These are phyloP conservation scores for Phytophthora melonis DNA, from an alignment of 352 stramenopile species.

Conservation along the genomic window DNA sequence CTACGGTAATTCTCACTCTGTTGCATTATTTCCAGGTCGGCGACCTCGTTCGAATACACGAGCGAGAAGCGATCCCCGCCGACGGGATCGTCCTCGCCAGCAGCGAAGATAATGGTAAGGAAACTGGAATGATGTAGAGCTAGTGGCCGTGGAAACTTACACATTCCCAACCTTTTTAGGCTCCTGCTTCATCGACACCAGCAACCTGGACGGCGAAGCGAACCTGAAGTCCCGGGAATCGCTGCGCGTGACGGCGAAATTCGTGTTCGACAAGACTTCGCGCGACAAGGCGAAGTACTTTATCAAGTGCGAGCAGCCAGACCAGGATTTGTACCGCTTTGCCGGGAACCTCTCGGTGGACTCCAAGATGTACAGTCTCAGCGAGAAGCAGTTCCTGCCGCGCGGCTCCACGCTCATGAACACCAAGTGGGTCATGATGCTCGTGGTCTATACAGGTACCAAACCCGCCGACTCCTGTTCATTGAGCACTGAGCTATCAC, in stretches of 20 bases:
- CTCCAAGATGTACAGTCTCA: conserved; percentile 69
- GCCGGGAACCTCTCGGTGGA: conserved; percentile 74
- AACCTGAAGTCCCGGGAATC: conserved; percentile 79
- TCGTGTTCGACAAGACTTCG: conserved; percentile 47
- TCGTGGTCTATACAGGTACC: conserved; percentile 79
- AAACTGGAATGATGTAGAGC: neutral
- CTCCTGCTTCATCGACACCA: conserved; percentile 85
- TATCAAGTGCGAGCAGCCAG: conserved; percentile 80
- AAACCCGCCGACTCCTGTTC: neutral
- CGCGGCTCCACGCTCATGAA: conserved; percentile 84
- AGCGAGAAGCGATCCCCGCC: conserved; percentile 90
- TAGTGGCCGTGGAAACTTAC: neutral
- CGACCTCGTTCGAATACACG: conserved; percentile 85
- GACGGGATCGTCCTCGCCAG: conserved; percentile 92
- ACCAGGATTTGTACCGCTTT: conserved; percentile 85
- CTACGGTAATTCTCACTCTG: no score
- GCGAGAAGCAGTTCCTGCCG: conserved; percentile 79
- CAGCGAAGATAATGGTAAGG: conserved; percentile 79
- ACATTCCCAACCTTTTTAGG: conserved; percentile 32
- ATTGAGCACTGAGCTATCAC: neutral
- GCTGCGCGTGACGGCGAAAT: conserved; percentile 44
- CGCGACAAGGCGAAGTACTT: conserved; percentile 61
- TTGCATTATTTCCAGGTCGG: conserved; percentile 58
- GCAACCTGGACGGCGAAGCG: conserved; percentile 83
- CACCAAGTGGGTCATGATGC: conserved; percentile 74